Evolutionary conservation across 306 rosid species (phyloP).

Genomic region (Cyclanthera cordifolia): DNA sequence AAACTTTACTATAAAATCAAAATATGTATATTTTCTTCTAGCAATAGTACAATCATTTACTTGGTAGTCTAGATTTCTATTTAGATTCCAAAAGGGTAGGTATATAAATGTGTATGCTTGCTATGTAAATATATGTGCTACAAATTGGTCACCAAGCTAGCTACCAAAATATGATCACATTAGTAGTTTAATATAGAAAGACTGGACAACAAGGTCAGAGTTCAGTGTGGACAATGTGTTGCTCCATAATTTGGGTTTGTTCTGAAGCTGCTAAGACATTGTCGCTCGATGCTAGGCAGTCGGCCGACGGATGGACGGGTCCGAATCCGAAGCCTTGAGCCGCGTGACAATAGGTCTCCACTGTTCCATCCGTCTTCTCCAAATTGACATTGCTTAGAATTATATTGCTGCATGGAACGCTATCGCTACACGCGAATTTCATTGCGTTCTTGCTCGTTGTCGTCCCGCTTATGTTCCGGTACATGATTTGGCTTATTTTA

Average conservation of each 20-base stretch:
- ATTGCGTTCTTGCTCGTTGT: conserved; percentile 78
- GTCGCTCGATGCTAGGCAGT: conserved; percentile 67
- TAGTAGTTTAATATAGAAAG: conserved; percentile 6
- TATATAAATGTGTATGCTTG: conserved; percentile 1
- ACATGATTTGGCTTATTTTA: conserved; percentile 62
- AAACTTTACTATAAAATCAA: not conserved
- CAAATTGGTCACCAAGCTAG: conserved; percentile 8
- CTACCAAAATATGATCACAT: conserved; percentile 8
- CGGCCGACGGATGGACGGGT: conserved; percentile 79
- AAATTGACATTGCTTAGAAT: conserved; percentile 71
- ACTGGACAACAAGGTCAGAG: conserved; percentile 26
- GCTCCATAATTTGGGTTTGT: not conserved
- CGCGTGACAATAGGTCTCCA: conserved; percentile 81
- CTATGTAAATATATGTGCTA: conserved; percentile 13
- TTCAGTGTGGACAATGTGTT: conserved; percentile 49
- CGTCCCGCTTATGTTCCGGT: conserved; percentile 63
- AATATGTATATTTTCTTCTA: conserved; percentile 8
- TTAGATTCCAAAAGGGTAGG: conserved; percentile 6
- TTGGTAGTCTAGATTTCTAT: not conserved
- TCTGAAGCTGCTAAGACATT: conserved; percentile 11
- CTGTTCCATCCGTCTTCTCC: conserved; percentile 69
- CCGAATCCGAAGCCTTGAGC: conserved; percentile 84
- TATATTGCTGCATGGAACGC: conserved; percentile 65
- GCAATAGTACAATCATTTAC: not conserved
- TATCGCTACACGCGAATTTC: conserved; percentile 79